These are phyloP conservation scores for Penicillium sp. DNA, from an alignment of 2,329 filamentous ascomycete species.

Conservation along the genomic window DNA sequence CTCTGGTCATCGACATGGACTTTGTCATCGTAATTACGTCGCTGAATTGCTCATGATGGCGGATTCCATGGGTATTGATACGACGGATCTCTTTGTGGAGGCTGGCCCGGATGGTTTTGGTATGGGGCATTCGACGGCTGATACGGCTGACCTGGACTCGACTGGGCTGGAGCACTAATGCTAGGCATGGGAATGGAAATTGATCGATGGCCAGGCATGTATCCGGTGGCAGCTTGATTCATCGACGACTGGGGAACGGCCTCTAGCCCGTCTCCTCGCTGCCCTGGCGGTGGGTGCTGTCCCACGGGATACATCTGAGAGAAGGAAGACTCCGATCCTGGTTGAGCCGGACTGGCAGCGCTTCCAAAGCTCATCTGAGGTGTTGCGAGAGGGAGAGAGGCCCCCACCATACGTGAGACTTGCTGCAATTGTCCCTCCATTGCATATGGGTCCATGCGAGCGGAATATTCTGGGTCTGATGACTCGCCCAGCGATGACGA, in stretches of 20 bases:
- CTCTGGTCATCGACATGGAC: background rate
- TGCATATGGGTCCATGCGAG: slow-evolving; percentile 34
- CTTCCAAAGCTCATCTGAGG: slow-evolving; percentile 33
- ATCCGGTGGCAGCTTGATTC: slow-evolving; percentile 19
- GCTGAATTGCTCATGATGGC: slow-evolving; percentile 15
- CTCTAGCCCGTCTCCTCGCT: slow-evolving; percentile 22
- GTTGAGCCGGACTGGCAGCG: slow-evolving; percentile 23
- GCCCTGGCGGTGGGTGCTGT: slow-evolving; percentile 16
- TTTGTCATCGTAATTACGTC: background rate
- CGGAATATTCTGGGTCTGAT: slow-evolving; percentile 37
- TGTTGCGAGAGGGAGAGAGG: slow-evolving; percentile 21
- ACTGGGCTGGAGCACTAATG: slow-evolving; percentile 15
- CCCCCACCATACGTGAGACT: slow-evolving; percentile 15
- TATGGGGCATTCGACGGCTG: slow-evolving; percentile 19
- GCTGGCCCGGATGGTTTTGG: slow-evolving; percentile 7
- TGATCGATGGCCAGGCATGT: slow-evolving; percentile 26
- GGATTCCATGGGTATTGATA: slow-evolving; percentile 27
- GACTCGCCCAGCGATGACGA: slow-evolving; percentile 37
- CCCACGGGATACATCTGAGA: slow-evolving; percentile 27
- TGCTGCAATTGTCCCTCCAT: slow-evolving; percentile 26
- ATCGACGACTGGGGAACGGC: slow-evolving; percentile 23
- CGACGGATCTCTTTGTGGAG: slow-evolving; percentile 21
- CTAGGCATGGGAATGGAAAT: slow-evolving; percentile 29
- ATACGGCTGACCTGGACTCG: slow-evolving; percentile 15
- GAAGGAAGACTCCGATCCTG: slow-evolving; percentile 30